Conservation (phyloP, 2,329 filamentous ascomycete genomes). For the Myrmaecium sp. region DNA sequence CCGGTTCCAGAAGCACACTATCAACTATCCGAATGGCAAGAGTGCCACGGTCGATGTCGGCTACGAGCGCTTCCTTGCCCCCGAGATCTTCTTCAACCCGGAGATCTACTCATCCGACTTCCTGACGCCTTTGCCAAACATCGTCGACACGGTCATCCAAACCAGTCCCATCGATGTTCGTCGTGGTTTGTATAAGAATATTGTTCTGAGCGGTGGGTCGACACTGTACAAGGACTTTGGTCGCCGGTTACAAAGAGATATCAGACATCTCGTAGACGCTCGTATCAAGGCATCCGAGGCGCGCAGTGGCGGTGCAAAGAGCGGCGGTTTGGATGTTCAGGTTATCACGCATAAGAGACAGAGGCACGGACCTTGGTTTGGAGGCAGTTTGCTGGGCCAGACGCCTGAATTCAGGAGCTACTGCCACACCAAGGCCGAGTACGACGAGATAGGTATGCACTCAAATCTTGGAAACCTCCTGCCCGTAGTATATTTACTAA, state of each 20-base stretch:
- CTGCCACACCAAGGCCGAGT: conserved; percentile 62
- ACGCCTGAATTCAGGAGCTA: conserved; percentile 97
- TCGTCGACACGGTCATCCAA: conserved; percentile 94
- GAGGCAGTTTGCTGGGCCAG: conserved; percentile 87
- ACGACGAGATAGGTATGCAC: conserved; percentile 93
- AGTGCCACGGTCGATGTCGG: conserved; percentile 80
- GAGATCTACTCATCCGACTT: conserved; percentile 99
- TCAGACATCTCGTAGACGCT: conserved; percentile 86
- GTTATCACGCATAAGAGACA: conserved; percentile 97
- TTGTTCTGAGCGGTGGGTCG: conserved; percentile 90
- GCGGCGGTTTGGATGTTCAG: conserved; percentile 87
- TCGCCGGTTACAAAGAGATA: conserved; percentile 86
- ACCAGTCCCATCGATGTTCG: conserved; percentile 95
- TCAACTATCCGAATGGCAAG: conserved; percentile 71
- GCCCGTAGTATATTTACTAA: neutral
- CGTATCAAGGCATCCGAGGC: conserved; percentile 85
- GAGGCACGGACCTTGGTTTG: conserved; percentile 95
- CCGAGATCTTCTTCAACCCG: conserved; percentile 99
- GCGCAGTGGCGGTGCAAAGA: conserved; percentile 78
- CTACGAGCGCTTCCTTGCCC: conserved; percentile 93
- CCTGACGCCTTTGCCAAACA: conserved; percentile 79
- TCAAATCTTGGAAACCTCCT: no score
- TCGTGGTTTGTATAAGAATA: conserved; percentile 97
- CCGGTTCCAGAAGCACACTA: conserved; percentile 78
- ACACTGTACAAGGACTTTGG: conserved; percentile 99